Conservation (phyloP, 1,284 basidiomycete genomes). For the Flammula alnicola region DNA sequence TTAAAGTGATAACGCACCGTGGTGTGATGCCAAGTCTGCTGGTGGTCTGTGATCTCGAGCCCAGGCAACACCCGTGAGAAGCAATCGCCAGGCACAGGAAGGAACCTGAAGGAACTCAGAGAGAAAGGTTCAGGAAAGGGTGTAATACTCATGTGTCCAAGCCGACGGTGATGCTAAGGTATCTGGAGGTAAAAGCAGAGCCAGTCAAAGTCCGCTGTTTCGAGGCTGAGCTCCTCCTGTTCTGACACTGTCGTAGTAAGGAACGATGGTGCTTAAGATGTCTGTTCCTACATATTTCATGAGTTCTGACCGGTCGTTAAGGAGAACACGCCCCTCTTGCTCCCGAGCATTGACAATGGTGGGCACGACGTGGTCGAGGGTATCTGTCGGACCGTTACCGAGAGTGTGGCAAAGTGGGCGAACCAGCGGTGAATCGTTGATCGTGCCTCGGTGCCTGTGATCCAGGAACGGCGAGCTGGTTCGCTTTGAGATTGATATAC, state of each 20-base stretch:
- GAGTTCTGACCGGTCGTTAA: constrained; percentile 1
- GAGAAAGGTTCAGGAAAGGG: too few species aligned
- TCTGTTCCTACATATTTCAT: not conserved
- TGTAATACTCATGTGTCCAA: too few species aligned
- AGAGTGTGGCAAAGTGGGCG: too few species aligned
- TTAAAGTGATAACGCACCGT: too few species aligned
- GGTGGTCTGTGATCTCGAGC: not conserved
- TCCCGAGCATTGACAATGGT: constrained; percentile 19
- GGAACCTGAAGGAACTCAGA: too few species aligned
- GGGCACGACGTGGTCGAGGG: not conserved
- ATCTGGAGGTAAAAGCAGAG: not conserved
- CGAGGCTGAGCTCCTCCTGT: not conserved
- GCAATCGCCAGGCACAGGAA: constrained; percentile 4
- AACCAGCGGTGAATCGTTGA: too few species aligned
- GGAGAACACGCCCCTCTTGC: constrained; percentile 6
- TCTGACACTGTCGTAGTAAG: too few species aligned
- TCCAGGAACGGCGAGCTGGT: constrained; percentile 22
- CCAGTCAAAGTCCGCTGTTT: constrained; percentile 11
- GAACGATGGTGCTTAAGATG: too few species aligned
- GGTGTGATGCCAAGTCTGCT: not conserved
- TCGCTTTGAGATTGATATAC: constrained; percentile 20
- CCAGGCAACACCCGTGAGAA: not conserved
- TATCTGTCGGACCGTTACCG: too few species aligned
- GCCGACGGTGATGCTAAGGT: not conserved
- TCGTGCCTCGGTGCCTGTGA: too few species aligned